Evolutionary conservation across 140 eudicot genomes (phyloP), one percentile per base, ranked within the genome.

Genomic region (Erigeron philadelphicus): DNA sequence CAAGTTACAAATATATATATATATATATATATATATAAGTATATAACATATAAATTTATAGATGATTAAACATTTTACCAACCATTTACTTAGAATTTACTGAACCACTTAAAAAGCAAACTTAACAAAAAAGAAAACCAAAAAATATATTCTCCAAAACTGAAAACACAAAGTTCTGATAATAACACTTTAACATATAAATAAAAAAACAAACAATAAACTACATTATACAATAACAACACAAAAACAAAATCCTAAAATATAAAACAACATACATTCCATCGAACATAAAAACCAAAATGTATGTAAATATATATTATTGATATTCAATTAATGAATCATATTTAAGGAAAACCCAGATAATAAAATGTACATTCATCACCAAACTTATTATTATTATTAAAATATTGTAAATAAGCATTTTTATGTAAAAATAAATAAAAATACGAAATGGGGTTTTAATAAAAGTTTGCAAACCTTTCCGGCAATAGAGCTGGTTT

Each of bases 401-500:
- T 31, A 31, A 2, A 31, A 31, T 31, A 1, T 1, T 31, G 4
- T 31, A 31, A 2, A 31, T 31, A 31, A 31, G 5, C 4, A 31
- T 31, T 2, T 2, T 31, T 31, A 31, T 31, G 38, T 31, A 54
- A 66, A 54, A 11, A 8, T 49, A 13, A 49, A 45, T 45, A 49
- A 49, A 5, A 49, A 49, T 48, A 48, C 38, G 35, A 46, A 35
- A 11, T 56, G 72, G 35, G 46, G 44, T 4, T 48, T 54, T 35
- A 48, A 48, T 59, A 2, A 31, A 31, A 31, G 9, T n/a, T n/a
- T 67, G 72, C 54, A 74, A 59, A 90, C 97, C 95, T 90, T 85
- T 41, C 86, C 83, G 54, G 80, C 64, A 46, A 81, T 75, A 70
- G 89, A 81, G 73, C 80, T 68, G 25, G 87, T 53, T 9, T 87